Conservation (phyloP, 1,139 yeast species). For the Saccharomyces hybrid region DNA sequence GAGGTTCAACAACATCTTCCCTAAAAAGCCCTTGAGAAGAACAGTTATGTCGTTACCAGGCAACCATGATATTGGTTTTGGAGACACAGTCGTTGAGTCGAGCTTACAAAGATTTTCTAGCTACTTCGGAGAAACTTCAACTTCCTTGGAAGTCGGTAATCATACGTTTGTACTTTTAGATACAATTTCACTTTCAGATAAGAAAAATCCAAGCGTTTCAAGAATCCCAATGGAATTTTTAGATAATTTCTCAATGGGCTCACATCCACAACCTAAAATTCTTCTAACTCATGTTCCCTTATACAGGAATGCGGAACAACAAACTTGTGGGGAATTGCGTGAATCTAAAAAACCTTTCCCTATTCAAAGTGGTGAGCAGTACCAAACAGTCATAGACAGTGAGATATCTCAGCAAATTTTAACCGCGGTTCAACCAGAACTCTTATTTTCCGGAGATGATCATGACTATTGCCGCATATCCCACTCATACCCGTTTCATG, state of each 20-base stretch:
- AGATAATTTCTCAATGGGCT: constrained; percentile 21
- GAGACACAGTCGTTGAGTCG: constrained; percentile 49
- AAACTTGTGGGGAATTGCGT: constrained; percentile 58
- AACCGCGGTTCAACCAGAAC: constrained; percentile 49
- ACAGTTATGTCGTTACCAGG: constrained; percentile 71
- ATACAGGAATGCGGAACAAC: constrained; percentile 47
- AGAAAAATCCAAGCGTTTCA: constrained; percentile 37
- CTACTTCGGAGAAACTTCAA: constrained; percentile 64
- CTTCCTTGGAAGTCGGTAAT: constrained; percentile 56
- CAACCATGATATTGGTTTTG: constrained; percentile 93
- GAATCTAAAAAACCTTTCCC: constrained; percentile 62
- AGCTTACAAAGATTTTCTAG: constrained; percentile 57
- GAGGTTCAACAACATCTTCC: constrained; percentile 62
- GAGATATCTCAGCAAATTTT: constrained; percentile 53
- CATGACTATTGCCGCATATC: constrained; percentile 86
- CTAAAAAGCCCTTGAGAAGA: constrained; percentile 38
- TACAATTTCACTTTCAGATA: constrained; percentile 67
- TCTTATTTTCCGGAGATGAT: constrained; percentile 87
- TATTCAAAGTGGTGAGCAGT: constrained; percentile 63
- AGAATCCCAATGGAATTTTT: constrained; percentile 35
- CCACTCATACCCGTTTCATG: constrained; percentile 42
- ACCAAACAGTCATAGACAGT: constrained; percentile 67
- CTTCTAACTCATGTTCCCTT: constrained; percentile 77
- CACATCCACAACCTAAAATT: constrained; percentile 51
- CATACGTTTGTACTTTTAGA: constrained; percentile 74